Evolutionary conservation across 805 yeast genomes (phyloP), one percentile per base, ranked within the genome.

Genomic region (Ogataea degrootiae): DNA sequence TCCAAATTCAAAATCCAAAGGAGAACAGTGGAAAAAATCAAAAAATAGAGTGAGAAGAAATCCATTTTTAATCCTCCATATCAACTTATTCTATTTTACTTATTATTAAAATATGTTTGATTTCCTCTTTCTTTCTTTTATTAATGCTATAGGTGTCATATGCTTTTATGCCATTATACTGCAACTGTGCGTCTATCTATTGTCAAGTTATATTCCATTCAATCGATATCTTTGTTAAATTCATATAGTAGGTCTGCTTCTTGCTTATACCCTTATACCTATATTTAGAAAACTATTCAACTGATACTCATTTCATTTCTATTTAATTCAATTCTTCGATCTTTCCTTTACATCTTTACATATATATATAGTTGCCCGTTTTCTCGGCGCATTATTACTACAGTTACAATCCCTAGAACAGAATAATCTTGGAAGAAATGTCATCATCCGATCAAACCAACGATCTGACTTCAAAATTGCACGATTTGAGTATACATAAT

Each of bases 401-500:
- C 26, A 11, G 9, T 36, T n/a, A 26, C 3, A 26, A 26, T 26
- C 9, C 9, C 6, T 26, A 26, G 6, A 26, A 9, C 29, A 26
- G 4, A 26, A 9, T 9, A 9, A 9, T 26, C 31, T 9, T 26
- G 11, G 31, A 26, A 26, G 6, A 6, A 26, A 26, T 26, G 31
- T 26, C 31, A 26, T 26, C 43, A 9, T 44, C 46, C 4, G 46
- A 44, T 34, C 46, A 43, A 38, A 21, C 19, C 6, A 41, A 38
- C 6, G 58, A 55, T 17, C 36, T 49, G 16, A 36, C 50, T 14
- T 39, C 54, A 9, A 58, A 53, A 39, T 37, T 57, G 36, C 56
- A 55, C 26, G 63, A 59, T 39, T 44, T 58, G 22, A 55, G 57
- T 36, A 53, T 59, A 45, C 63, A 58, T 39, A 57, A 52, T 34